phyloP scores from a whole-genome alignment of 2,329 filamentous ascomycete genomes.

The Huntiella bhutanensis region DNA sequence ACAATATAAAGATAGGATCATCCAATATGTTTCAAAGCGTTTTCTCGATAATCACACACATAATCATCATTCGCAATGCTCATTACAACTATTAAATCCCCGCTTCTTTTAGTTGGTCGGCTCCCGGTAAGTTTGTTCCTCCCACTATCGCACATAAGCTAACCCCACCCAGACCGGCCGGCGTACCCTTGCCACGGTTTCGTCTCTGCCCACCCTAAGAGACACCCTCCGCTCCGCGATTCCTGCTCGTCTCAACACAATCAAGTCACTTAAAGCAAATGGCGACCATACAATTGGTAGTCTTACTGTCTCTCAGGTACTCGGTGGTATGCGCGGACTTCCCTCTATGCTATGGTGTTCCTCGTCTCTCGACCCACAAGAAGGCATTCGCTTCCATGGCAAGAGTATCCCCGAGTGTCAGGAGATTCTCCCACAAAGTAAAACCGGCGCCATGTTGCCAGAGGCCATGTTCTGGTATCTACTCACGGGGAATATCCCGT shows the following conservation, averaged over 20 bases:
- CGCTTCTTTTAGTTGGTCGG: neutral
- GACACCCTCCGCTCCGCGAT: constrained; percentile 66
- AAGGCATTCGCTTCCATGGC: constrained; percentile 96
- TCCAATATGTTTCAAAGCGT: too few relatives aligned
- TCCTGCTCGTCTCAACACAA: constrained; percentile 77
- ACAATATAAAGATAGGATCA: too few relatives aligned
- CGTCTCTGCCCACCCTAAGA: constrained; percentile 55
- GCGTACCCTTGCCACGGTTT: constrained; percentile 13
- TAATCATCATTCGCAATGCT: neutral
- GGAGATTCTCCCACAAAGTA: constrained; percentile 77
- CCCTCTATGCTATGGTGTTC: constrained; percentile 99
- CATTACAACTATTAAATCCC: neutral
- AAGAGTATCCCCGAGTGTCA: constrained; percentile 98
- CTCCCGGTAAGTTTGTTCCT: neutral
- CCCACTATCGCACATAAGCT: neutral
- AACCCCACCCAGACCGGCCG: neutral
- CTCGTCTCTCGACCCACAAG: constrained; percentile 85
- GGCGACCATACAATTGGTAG: constrained; percentile 70
- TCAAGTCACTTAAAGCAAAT: constrained; percentile 84
- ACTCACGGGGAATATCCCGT: constrained; percentile 79
- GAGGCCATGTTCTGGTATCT: constrained; percentile 99
- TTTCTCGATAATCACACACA: too few relatives aligned
- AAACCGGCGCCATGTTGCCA: constrained; percentile 90
- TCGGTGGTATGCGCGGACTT: constrained; percentile 92
- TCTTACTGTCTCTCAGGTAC: constrained; percentile 81